Evolutionary conservation across 1,284 basidiomycete species (phyloP), one percentile per base, ranked within the genome.

Genomic region (Erythrobasidium hasegawianum): DNA sequence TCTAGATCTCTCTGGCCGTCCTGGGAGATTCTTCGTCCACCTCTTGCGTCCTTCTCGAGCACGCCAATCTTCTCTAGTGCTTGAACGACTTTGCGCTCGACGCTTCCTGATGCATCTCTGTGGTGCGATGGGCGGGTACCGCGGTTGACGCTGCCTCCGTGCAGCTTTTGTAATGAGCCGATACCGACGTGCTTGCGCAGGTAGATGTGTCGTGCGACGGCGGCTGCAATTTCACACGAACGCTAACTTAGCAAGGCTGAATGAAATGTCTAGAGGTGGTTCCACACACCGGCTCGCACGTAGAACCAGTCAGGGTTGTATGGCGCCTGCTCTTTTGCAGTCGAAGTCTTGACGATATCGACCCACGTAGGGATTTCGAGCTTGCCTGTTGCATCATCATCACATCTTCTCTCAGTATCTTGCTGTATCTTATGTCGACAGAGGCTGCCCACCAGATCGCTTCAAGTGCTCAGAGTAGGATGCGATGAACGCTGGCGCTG

Each of bases 221-320:
- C 91, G 77, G 95, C 95, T 94, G 76, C 54, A 33, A 33, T 5
- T n/a, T 11, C 55, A n/a, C 14, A 59, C 20, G 55, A 10, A 67
- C 13, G 11, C 62, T 24, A 39, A 14, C 29, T 49, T 29, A 43
- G 20, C 43, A 55, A 7, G 43, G n/a, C n/a, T n/a, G n/a, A n/a
- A n/a, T n/a, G n/a, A n/a, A n/a, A n/a, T n/a, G n/a, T n/a, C n/a
- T n/a, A 29, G 33, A 1, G 41, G 53, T n/a, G n/a, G n/a, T n/a
- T n/a, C n/a, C 7, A 47, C 86, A 76, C 77, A 94, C 93, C 93
- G 80, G 94, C 90, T 76, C 95, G 92, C 78, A 96, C 84, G 83
- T 98, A 98, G 86, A 87, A 99, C 95, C 95, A 99, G 81, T 98
- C 96, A 59, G 91, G 90, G 81, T 98, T 93, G 82, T 97, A 97